Conservation (phyloP, 345 rosid genomes). For the Lagerstroemia speciosa region DNA sequence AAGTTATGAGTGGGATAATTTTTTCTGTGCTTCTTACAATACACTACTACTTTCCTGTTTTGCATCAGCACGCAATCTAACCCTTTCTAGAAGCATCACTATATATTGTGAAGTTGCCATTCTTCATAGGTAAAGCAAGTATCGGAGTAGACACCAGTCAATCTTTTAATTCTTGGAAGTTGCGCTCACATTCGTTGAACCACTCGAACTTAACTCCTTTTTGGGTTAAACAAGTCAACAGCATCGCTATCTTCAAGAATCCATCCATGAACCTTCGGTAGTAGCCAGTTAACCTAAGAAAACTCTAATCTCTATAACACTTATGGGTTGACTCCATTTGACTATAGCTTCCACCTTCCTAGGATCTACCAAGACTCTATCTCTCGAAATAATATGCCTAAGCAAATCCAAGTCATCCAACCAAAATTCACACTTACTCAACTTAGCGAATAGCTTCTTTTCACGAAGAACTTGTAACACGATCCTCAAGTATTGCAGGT, state of each 20-base stretch:
- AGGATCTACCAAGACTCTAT: not conserved
- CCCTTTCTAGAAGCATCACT: no score
- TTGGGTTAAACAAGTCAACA: not conserved
- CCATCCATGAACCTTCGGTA: not conserved
- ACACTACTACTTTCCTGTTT: no score
- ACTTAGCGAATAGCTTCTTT: not conserved
- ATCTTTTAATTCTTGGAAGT: not conserved
- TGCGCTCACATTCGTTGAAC: not conserved
- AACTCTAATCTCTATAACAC: not conserved
- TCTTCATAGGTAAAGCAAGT: no score
- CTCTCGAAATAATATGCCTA: rapidly evolving
- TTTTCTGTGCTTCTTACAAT: no score
- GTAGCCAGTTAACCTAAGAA: not conserved
- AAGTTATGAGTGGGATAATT: no score
- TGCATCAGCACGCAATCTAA: no score
- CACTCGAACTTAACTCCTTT: not conserved
- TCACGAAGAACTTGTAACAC: not conserved
- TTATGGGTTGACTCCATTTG: not conserved
- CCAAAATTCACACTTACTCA: not conserved
- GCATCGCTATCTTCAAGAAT: not conserved
- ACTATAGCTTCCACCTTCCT: not conserved
- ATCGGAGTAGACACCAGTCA: no score
- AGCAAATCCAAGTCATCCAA: not conserved
- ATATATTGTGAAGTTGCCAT: no score
- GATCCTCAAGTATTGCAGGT: not conserved